Conservation (phyloP, 2,329 filamentous ascomycete genomes). For the Aspergillus quadrilineatus region DNA sequence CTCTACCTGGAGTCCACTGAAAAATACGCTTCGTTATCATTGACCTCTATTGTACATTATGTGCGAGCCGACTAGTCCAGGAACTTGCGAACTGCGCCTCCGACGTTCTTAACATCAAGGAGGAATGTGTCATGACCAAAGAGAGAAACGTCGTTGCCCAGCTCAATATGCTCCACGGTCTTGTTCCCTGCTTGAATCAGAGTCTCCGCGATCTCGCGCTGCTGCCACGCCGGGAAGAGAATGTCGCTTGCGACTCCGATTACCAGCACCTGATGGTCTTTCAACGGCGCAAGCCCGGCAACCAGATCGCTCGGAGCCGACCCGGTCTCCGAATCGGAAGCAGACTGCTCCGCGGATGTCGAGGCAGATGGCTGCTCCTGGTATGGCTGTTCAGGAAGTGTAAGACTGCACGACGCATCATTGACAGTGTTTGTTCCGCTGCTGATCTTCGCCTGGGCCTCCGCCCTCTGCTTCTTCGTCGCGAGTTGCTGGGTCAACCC, state of each 20-base stretch:
- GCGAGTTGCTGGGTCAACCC: conserved; percentile 68
- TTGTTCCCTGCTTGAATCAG: conserved; percentile 74
- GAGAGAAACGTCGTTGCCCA: conserved; percentile 89
- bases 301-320: conserved; percentile 76
- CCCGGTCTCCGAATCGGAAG: conserved; percentile 25
- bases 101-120: conserved; percentile 87
- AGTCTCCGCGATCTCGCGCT: conserved; percentile 86
- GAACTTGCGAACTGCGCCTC: conserved; percentile 78
- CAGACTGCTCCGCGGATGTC: conserved; percentile 33
- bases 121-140: conserved; percentile 98
- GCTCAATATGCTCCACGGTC: conserved; percentile 80
- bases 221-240: conserved; percentile 96
- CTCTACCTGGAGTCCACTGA: neutral
- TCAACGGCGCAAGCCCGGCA: conserved; percentile 67
- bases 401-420: conserved; percentile 70
- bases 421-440: conserved; percentile 37
- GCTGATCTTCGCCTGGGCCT: conserved; percentile 60
- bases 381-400: conserved; percentile 79
- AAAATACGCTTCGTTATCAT: neutral
- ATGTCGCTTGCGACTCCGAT: conserved; percentile 96
- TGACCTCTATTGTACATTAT: neutral
- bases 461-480: conserved; percentile 61
- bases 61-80: conserved; percentile 54
- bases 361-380: conserved; percentile 69
- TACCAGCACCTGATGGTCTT: conserved; percentile 77